Conservation (phyloP, 805 yeast species). For the Barnettozyma californica region DNA sequence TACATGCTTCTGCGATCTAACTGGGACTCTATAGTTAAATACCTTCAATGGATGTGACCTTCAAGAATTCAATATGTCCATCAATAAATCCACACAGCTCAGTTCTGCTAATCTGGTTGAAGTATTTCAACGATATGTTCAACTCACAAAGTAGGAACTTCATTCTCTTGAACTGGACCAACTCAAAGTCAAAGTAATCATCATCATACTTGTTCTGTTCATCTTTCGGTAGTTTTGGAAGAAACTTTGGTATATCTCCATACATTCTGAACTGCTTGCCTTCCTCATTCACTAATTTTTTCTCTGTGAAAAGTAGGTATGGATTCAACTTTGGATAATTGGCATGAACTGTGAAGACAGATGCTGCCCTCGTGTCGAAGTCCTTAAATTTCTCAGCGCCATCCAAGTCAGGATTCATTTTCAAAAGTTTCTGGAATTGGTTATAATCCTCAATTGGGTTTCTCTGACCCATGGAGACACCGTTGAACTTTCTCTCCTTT, state of each 20-base stretch:
- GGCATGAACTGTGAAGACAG: constrained; percentile 33
- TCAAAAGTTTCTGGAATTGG: constrained; percentile 8
- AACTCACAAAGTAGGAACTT: constrained; percentile 45
- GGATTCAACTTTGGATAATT: constrained; percentile 35
- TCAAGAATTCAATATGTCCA: constrained; percentile 39
- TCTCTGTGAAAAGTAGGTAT: constrained; percentile 21
- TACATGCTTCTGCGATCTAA: neutral
- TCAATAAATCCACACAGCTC: constrained; percentile 45
- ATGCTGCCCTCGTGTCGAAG: constrained; percentile 13
- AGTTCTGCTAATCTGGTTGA: constrained; percentile 34
- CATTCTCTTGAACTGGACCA: constrained; percentile 53
- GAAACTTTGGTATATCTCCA: constrained; percentile 17
- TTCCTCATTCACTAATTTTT: constrained; percentile 14
- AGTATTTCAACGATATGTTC: constrained; percentile 40
- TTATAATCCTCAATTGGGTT: constrained; percentile 59
- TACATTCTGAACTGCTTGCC: constrained; percentile 24
- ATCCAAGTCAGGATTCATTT: constrained; percentile 4
- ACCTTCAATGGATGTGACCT: constrained; percentile 5
- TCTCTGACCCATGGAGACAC: constrained; percentile 74
- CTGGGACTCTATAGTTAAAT: neutral
- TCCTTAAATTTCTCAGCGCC: constrained; percentile 7
- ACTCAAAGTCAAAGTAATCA: constrained; percentile 43
- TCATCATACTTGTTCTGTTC: constrained; percentile 1
- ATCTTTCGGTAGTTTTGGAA: constrained; percentile 24
- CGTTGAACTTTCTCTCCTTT: constrained; percentile 40